A percentile compares a stretch with the other conserved stretches of the same genome.
phyloP scores from a whole-genome alignment of 805 yeast species.

The Lipomyces yamadae region DNA sequence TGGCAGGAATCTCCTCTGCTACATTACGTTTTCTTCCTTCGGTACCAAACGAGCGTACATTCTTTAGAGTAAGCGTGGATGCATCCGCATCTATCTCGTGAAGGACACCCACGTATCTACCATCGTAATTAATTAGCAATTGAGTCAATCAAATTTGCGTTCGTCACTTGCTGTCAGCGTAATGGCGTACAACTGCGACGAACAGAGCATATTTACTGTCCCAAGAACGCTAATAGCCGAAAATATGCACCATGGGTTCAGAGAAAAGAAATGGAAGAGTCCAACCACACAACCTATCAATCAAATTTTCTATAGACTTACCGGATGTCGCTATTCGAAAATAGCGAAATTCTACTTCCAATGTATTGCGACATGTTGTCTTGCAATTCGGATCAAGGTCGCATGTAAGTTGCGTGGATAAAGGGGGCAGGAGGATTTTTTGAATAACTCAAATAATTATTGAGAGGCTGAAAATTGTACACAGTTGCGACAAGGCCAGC shows the following conservation, averaged over 20 bases:
- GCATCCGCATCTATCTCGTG: conserved; percentile 87
- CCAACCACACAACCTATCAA: background rate
- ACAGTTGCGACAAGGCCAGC: no score
- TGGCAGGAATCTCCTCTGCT: conserved; percentile 70
- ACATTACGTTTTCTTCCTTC: conserved; percentile 84
- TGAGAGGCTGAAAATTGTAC: no score
- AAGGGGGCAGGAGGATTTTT: background rate
- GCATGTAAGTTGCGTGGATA: background rate
- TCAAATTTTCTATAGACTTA: conserved; percentile 39
- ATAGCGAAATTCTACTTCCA: conserved; percentile 84
- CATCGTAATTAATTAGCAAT: conserved; percentile 12
- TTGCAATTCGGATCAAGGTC: background rate
- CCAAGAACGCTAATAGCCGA: background rate
- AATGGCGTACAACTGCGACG: background rate
- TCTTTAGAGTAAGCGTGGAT: conserved; percentile 81
- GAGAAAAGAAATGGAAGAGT: background rate
- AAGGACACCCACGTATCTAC: conserved; percentile 84
- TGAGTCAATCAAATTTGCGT: background rate
- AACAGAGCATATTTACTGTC: background rate
- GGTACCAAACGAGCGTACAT: conserved; percentile 85
- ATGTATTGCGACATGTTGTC: conserved; percentile 82
- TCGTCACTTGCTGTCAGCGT: background rate
- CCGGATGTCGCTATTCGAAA: conserved; percentile 75
- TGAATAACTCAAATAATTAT: background rate
- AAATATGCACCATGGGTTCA: background rate